Evolutionary conservation across 169 alveolate genomes (phyloP), one percentile per base, ranked within the genome.

Genomic region (Toxoplasma gondii): DNA sequence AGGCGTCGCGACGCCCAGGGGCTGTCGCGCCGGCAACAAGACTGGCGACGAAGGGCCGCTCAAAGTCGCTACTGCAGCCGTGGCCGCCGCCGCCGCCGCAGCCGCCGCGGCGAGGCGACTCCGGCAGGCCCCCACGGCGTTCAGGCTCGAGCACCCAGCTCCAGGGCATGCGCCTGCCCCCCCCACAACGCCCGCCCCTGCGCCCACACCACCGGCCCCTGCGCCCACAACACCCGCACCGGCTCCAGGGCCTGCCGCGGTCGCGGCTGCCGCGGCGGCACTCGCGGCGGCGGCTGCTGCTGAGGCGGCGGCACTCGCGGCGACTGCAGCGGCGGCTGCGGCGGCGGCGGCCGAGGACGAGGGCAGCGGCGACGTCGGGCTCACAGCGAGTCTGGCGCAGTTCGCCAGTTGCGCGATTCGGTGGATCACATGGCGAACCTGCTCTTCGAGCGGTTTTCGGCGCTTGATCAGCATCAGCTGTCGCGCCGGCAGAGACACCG

Each of bases 401-500:
- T 27, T 29, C 54, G 64, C 54, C 19, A 39, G 53, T 1, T 88
- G 41, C 41, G 93, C 4, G 93, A 70, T 43, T n/a, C 93, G 93
- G 12, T 49, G 87, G 69, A 67, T 39, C n/a, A 88, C 69, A 22
- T 67, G 82, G 16, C 54, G 82, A 27, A 88, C 82, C 27, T 39
- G 82, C 93, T 67, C 93, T 7, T 22, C 64, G 38, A 88, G 84
- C 17, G 93, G 93, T 82, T 88, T 43, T 34, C 58, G 53, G 9
- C 82, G 45, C 87, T 43, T 64, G 38, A 43, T 53, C 45, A 88
- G 38, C 53, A 88, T 64, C 53, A 88, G 81, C 29, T 88, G 93
- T 10, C 93, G 34, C 1, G 93, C 82, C 29, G 82, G 93, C 54
- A 88, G 58, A 43, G 93, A 88, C 36, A 88, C 93, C n/a, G 82